These are phyloP conservation scores for Candida tetrigidarum DNA, from an alignment of 1,139 yeast genomes.

Conservation along the genomic window DNA sequence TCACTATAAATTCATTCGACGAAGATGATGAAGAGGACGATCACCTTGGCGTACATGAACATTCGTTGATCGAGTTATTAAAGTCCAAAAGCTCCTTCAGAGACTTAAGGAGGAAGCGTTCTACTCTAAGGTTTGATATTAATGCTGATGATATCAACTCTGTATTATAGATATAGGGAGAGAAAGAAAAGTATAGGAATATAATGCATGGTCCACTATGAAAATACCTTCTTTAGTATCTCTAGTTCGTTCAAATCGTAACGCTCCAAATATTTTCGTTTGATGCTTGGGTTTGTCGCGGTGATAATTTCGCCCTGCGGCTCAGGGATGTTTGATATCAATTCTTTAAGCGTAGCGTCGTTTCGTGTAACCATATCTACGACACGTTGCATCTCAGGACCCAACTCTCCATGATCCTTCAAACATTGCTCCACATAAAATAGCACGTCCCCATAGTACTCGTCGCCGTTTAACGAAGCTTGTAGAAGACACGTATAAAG, in stretches of 20 bases:
- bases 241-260: conserved; percentile 33
- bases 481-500: conserved; percentile 28
- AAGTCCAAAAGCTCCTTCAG: conserved; percentile 19
- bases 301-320: neutral
- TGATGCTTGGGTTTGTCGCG: neutral
- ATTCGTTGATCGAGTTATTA: conserved; percentile 33
- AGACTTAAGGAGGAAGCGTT: conserved; percentile 20
- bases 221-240: conserved; percentile 24
- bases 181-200: conserved; percentile 1
- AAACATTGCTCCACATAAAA: conserved; percentile 21
- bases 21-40: conserved; percentile 36
- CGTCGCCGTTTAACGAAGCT: conserved; percentile 32
- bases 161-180: conserved; percentile 26
- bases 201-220: conserved; percentile 1
- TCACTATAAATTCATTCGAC: conserved; percentile 39
- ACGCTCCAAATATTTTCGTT: neutral
- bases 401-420: conserved; percentile 15
- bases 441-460: conserved; percentile 24
- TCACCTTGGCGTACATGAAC: conserved; percentile 37
- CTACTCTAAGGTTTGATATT: conserved; percentile 34
- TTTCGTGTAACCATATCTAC: neutral
- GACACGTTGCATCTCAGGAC: neutral
- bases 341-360: neutral
- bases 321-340: neutral
- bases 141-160: conserved; percentile 42